Conservation (phyloP, 1,284 basidiomycete genomes). For the Heterobasidion annosum region DNA sequence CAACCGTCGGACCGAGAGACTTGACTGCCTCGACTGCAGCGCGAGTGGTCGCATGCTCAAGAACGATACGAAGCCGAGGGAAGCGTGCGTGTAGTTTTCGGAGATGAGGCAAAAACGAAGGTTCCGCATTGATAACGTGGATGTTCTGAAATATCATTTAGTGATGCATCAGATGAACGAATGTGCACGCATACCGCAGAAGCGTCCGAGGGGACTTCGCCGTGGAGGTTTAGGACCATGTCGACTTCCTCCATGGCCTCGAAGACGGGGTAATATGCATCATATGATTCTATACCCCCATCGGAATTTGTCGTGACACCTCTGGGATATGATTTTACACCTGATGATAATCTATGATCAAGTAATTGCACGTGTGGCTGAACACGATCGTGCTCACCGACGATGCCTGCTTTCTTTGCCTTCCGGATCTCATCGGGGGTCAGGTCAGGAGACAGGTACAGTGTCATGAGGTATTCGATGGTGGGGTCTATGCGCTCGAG, state of each 20-base stretch:
- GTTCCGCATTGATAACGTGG: slow-evolving; percentile 92
- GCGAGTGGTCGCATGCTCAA: slow-evolving; percentile 98
- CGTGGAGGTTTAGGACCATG: slow-evolving; percentile 96
- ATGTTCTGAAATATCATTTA: slow-evolving; percentile 52
- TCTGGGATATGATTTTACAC: slow-evolving; percentile 95
- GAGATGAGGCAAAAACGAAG: slow-evolving; percentile 85
- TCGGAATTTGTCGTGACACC: slow-evolving; percentile 99
- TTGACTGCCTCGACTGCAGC: slow-evolving; percentile 92
- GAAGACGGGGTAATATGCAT: slow-evolving; percentile 91
- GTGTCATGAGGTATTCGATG: slow-evolving; percentile 89
- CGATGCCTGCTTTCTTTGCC: slow-evolving; percentile 80
- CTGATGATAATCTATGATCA: slow-evolving; percentile 23
- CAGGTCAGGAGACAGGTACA: slow-evolving; percentile 88
- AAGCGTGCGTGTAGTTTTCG: slow-evolving; percentile 78
- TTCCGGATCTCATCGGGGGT: slow-evolving; percentile 89
- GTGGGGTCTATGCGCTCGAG: slow-evolving; percentile 72
- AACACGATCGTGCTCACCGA: slow-evolving; percentile 34
- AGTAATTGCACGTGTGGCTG: no score
- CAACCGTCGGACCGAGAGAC: slow-evolving; percentile 81
- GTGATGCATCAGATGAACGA: background rate
- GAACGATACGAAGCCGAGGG: slow-evolving; percentile 91
- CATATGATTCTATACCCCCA: slow-evolving; percentile 95
- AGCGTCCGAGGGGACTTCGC: slow-evolving; percentile 92
- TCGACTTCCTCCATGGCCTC: slow-evolving; percentile 89
- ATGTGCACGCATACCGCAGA: slow-evolving; percentile 44